Base-by-base conservation (phyloP, 768 basidiomycete species). In the Favolaschia claudopus region DNA sequence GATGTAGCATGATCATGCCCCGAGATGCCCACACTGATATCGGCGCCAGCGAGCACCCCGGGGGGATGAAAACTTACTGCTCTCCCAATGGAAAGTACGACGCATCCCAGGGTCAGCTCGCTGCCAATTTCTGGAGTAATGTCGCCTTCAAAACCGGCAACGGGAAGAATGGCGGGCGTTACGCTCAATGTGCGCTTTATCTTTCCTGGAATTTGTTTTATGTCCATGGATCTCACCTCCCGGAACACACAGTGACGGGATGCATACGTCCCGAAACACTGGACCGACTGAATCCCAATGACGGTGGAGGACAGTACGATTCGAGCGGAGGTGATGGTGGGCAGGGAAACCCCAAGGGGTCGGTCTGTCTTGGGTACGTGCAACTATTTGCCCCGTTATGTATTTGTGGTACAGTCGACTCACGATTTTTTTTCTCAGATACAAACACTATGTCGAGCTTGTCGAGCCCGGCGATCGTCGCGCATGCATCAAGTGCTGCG, bases 31-130 rank as follows among this genome's bases (percentile, higher is more conserved):
- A 84, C 64, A 87, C 84, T 14, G 74, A 84, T 58, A 78, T 87
- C 48, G 85, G 85, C 17, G 83, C 83, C 59, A 82, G 79, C 60
- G 84, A 86, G 62, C 77, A 80, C 56, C 80, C 83, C 0, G 84
- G 84, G 17, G 84, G 84, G 4, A 84, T 78, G 71, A 79, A 80
- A 60, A 80, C 79, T 0, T 86, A 85, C 65, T 86, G 85, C 62
- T 81, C 84, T 1, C 67, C 80, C 2, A 67, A 70, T 0, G 83
- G 77, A 0, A 70, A 72, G 28, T 77, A 71, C 49, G 19, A 34
- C 63, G 77, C 79, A 0, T 34, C 72, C 9, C 84, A 85, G 63
- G 84, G 85, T 19, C 69, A 75, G 53, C 69, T 85, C 1, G 76
- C 83, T 0, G 57, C 61, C 13, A 69, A 77, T 43, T 85, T 85